Percentiles rank a stretch among this genome's conserved stretches.
Evolutionary conservation across 371 early-diverging fungal species (phyloP).

Genomic region (Choanephora cucurbitarum): DNA sequence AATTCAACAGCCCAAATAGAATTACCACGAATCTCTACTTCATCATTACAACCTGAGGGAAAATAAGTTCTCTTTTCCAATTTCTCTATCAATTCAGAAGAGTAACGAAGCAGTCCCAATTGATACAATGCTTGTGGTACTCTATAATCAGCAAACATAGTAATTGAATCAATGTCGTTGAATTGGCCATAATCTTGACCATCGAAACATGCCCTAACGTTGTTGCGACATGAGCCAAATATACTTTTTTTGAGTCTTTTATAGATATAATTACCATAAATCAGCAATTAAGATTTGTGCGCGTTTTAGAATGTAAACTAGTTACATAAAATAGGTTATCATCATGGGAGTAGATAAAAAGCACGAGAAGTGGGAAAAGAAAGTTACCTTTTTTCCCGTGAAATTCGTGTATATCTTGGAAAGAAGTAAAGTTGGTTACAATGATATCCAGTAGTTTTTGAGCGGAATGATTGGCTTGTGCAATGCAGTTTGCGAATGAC

Average conservation of each 20-base stretch:
- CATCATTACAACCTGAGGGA: constrained; percentile 63
- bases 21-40: constrained; percentile 86
- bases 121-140: constrained; percentile 51
- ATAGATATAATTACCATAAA: constrained; percentile 58
- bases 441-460: constrained; percentile 61
- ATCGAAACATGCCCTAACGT: constrained; percentile 81
- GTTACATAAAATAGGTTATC: not conserved
- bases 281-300: constrained; percentile 93
- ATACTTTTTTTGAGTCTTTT: not conserved
- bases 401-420: constrained; percentile 69
- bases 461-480: constrained; percentile 56
- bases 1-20: constrained; percentile 87
- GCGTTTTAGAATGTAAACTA: constrained; percentile 78
- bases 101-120: constrained; percentile 73
- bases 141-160: constrained; percentile 95
- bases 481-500: constrained; percentile 64
- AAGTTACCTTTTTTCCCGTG: constrained; percentile 57
- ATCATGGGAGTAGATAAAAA: not conserved
- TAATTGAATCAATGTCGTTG: constrained; percentile 79
- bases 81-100: constrained; percentile 50
- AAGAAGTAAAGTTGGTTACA: constrained; percentile 67
- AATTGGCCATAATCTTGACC: constrained; percentile 66
- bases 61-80: constrained; percentile 52
- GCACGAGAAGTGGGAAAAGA: not conserved
- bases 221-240: constrained; percentile 1